Base-by-base conservation (phyloP, 2,329 filamentous ascomycete genomes). In the Alternaria arborescens region DNA sequence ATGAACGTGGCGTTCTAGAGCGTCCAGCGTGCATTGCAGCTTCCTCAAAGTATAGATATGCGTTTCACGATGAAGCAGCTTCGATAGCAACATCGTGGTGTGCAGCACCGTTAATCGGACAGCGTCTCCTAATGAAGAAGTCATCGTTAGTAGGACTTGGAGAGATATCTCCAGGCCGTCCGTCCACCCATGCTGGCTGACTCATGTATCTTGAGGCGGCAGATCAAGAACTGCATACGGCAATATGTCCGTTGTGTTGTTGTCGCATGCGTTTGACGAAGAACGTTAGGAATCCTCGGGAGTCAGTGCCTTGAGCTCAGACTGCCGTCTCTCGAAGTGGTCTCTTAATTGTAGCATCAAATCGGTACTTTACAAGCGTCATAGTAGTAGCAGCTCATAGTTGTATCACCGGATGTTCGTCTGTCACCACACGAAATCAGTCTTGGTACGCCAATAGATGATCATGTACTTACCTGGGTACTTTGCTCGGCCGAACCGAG, bases 231-330 rank as follows among this genome's bases (percentile, higher is more conserved):
- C 46, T 50, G 22, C 20, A 50, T 50, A 50, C 20, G 32, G 32
- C 14, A 50, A 38, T 26, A 50, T 24, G 30, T 50, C 46, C 46
- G 46, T 22, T 16, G 38, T 36, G 34, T 24, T 20, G 34, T 11
- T 38, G 30, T 38, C 30, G 22, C 30, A 36, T 38, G 20, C 32
- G 32, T 50, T 36, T 36, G 46, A 50, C 20, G 20, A 36, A 38
- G 30, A 50, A 24, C 32, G 8, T 34, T 11, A 10, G 16, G 32
- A 36, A 32, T 50, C 20, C 8, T 34, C 14, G 16, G 22, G 32
- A 36, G 46, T 50, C 46, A 38, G 46, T 50, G 46, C 30, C 46
- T 36, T 50, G 46, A 24, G 32, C 30, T 50, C 32, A 50, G 46
- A 36, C 46, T 50, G 32, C 32, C 40, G 40, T 20, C 20, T 42